Evolutionary conservation across 2,329 filamentous ascomycete genomes (phyloP).

Genomic region (Diplodia mutila): DNA sequence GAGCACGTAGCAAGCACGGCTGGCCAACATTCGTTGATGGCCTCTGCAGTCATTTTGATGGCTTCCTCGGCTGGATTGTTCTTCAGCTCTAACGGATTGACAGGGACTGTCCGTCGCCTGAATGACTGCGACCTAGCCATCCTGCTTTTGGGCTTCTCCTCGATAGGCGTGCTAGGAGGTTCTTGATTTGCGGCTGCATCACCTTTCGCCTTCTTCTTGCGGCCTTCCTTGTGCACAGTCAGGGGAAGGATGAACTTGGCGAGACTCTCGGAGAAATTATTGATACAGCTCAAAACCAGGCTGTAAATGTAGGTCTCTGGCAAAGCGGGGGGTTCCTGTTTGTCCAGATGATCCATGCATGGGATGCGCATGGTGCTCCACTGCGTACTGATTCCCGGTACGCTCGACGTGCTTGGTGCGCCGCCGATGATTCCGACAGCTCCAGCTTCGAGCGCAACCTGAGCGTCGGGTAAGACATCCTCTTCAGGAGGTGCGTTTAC

Average conservation of each 20-base stretch:
- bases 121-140: constrained; percentile 68
- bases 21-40: constrained; percentile 94
- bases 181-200: constrained; percentile 33
- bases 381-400: constrained; percentile 79
- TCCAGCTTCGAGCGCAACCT: constrained; percentile 86
- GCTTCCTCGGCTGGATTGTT: constrained; percentile 72
- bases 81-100: constrained; percentile 79
- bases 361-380: constrained; percentile 88
- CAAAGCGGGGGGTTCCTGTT: constrained; percentile 77
- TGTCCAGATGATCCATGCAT: constrained; percentile 93
- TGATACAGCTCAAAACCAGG: constrained; percentile 84
- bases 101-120: constrained; percentile 74
- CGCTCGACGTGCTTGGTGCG: constrained; percentile 62
- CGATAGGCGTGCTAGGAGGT: constrained; percentile 31
- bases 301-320: constrained; percentile 96
- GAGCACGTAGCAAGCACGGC: constrained; percentile 93
- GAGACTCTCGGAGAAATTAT: constrained; percentile 85
- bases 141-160: constrained; percentile 34
- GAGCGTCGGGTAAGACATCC: constrained; percentile 68
- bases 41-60: constrained; percentile 75
- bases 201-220: constrained; percentile 46
- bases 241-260: constrained; percentile 92
- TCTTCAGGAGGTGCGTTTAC: constrained; percentile 58
- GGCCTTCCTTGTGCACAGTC: constrained; percentile 76
- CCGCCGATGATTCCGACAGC: constrained; percentile 84